Conservation (phyloP, 2,329 filamentous ascomycete species). For the Pestalotiopsis sp. region DNA sequence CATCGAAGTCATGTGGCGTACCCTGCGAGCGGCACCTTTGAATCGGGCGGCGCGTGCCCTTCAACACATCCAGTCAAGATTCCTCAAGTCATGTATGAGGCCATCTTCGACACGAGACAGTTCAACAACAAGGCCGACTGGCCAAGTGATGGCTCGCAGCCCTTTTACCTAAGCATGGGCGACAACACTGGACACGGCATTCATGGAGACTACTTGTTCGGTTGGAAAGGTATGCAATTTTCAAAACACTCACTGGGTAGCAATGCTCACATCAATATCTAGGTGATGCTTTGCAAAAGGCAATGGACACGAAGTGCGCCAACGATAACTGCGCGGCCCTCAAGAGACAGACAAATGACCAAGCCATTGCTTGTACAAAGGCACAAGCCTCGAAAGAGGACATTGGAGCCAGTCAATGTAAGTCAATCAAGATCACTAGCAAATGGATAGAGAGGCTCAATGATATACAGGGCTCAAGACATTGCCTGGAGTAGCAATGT, state of each 20-base stretch:
- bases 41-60: slow-evolving; percentile 50
- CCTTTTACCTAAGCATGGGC: slow-evolving; percentile 30
- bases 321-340: slow-evolving; percentile 31
- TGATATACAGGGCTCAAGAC: not conserved
- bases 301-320: slow-evolving; percentile 36
- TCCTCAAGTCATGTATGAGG: slow-evolving; percentile 63
- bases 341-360: slow-evolving; percentile 29
- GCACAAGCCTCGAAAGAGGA: not conserved
- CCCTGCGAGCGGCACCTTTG: slow-evolving; percentile 33
- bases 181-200: slow-evolving; percentile 37
- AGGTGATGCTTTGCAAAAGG: slow-evolving; percentile 37
- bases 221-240: slow-evolving; percentile 28
- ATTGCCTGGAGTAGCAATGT: not conserved
- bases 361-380: slow-evolving; percentile 31
- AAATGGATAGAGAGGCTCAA: slow-evolving; percentile 15
- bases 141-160: slow-evolving; percentile 32
- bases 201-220: slow-evolving; percentile 41
- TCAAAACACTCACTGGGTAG: not conserved
- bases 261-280: not conserved
- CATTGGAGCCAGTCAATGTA: slow-evolving; percentile 3
- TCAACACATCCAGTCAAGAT: slow-evolving; percentile 52
- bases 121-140: slow-evolving; percentile 29
- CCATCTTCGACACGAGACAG: slow-evolving; percentile 48
- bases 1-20: slow-evolving; percentile 55
- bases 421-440: not conserved